Percentiles rank a stretch among this genome's conserved stretches.
Conservation (phyloP, 192 early-diverging fungal genomes). For the Coemansia guatemalensis region DNA sequence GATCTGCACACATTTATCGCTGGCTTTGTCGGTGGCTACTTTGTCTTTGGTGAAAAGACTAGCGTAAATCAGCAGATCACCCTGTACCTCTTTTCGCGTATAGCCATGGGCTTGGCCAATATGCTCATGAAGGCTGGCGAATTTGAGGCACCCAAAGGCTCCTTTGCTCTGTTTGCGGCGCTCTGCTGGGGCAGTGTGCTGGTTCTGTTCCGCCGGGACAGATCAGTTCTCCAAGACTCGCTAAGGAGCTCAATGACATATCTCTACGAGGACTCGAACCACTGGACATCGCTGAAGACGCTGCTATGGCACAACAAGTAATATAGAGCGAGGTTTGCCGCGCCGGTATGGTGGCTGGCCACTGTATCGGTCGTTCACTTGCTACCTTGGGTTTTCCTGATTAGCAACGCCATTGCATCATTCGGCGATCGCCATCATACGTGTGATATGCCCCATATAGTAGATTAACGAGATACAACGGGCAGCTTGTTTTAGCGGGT, state of each 20-base stretch:
- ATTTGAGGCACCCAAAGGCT: conserved; percentile 72
- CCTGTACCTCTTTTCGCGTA: conserved; percentile 90
- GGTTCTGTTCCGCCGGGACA: conserved; percentile 91
- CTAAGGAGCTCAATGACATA: conserved; percentile 94
- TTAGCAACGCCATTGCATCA: not conserved
- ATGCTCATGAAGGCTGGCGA: conserved; percentile 67
- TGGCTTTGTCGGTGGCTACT: conserved; percentile 86
- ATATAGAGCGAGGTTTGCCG: not conserved
- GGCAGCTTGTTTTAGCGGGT: too few relatives aligned
- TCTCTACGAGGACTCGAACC: conserved; percentile 86
- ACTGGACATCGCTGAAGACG: conserved; percentile 71
- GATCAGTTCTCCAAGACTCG: conserved; percentile 85
- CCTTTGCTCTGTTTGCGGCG: conserved; percentile 92
- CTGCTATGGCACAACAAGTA: conserved; percentile 85
- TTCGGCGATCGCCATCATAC: too few relatives aligned
- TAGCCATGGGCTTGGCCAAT: conserved; percentile 85
- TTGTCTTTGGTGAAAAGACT: conserved; percentile 94
- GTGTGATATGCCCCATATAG: too few relatives aligned
- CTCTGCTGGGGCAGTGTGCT: conserved; percentile 93
- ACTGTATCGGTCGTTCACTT: too few relatives aligned
- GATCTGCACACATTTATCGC: conserved; percentile 84
- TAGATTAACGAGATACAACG: too few relatives aligned
- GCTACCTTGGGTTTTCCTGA: too few relatives aligned
- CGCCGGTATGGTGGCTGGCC: not conserved
- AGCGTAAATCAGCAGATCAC: conserved; percentile 97